Evolutionary conservation across 331 rosid genomes (phyloP).

Genomic region (Quercus lobata): DNA sequence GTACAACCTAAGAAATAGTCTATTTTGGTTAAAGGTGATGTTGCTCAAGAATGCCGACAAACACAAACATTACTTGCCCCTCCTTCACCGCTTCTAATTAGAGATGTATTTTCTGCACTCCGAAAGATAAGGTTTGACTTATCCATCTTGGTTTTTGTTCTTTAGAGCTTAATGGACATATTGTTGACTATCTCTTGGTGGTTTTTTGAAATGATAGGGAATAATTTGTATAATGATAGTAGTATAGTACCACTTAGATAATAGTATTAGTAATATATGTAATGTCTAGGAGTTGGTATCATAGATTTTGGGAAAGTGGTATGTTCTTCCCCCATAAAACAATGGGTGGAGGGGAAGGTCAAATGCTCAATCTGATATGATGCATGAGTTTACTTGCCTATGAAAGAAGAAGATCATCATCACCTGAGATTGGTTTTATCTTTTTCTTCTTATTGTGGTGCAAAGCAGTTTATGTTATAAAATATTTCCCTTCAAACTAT

Average conservation of each 20-base stretch:
- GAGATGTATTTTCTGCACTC: slow-evolving; percentile 67
- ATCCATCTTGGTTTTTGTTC: slow-evolving; percentile 14
- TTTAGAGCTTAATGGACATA: background rate
- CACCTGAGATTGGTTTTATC: background rate
- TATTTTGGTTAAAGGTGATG: slow-evolving; percentile 73
- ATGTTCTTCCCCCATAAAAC: background rate
- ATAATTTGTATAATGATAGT: background rate
- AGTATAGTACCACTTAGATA: background rate
- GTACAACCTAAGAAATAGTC: slow-evolving; percentile 23
- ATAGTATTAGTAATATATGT: background rate
- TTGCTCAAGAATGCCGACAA: slow-evolving; percentile 91
- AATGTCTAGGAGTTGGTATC: background rate
- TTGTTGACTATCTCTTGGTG: background rate
- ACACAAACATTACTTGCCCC: slow-evolving; percentile 84
- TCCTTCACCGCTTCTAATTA: slow-evolving; percentile 72
- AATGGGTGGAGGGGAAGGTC: background rate
- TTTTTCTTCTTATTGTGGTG: background rate
- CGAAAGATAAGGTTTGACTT: slow-evolving; percentile 64
- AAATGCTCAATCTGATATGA: background rate
- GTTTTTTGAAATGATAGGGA: slow-evolving; percentile 5
- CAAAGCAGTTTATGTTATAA: background rate
- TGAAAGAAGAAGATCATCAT: background rate
- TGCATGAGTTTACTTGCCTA: background rate
- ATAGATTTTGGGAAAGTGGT: background rate
- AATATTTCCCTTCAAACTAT: background rate